Percentiles rank a stretch among this genome's conserved stretches.
Conservation (phyloP, 257 asterid genomes). For the Osmanthus fragrans region DNA sequence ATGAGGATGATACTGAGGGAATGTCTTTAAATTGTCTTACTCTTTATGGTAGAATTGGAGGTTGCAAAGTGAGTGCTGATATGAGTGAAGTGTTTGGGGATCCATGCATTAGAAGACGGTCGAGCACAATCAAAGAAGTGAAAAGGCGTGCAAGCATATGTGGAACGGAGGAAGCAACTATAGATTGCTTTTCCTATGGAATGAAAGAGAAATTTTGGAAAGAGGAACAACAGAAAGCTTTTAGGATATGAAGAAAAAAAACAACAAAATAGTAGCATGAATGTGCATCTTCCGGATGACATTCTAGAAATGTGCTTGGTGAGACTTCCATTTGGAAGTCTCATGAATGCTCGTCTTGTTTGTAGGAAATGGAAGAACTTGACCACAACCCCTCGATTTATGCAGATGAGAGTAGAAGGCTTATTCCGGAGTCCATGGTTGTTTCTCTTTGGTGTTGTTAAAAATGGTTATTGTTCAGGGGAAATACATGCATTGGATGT, state of each 20-base stretch:
- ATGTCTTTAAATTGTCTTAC: slow-evolving; percentile 77
- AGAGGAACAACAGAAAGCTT: slow-evolving; percentile 49
- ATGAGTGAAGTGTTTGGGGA: slow-evolving; percentile 66
- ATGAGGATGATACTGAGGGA: slow-evolving; percentile 51
- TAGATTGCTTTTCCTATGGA: slow-evolving; percentile 77
- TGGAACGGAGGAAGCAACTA: slow-evolving; percentile 54
- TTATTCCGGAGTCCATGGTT: slow-evolving; percentile 71
- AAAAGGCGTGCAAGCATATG: slow-evolving; percentile 42
- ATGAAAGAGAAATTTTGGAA: slow-evolving; percentile 73
- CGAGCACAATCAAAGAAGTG: slow-evolving; percentile 67
- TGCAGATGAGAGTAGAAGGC: slow-evolving; percentile 77
- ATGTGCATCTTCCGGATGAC: slow-evolving; percentile 77
- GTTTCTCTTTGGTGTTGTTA: slow-evolving; percentile 81
- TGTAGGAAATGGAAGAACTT: slow-evolving; percentile 91
- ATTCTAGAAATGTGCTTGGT: slow-evolving; percentile 88
- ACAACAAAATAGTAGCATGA: slow-evolving; percentile 45
- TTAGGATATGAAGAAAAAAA: slow-evolving; percentile 31
- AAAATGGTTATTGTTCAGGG: slow-evolving; percentile 80
- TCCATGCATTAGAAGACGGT: slow-evolving; percentile 56
- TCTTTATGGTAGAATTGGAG: slow-evolving; percentile 81
- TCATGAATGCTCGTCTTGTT: slow-evolving; percentile 87
- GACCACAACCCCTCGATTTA: slow-evolving; percentile 60
- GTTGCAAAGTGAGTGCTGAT: slow-evolving; percentile 94
- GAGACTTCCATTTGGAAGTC: slow-evolving; percentile 72
- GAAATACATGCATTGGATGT: slow-evolving; percentile 87